Conservation (phyloP, 345 rosid genomes). For the Hirschfeldia incana region DNA sequence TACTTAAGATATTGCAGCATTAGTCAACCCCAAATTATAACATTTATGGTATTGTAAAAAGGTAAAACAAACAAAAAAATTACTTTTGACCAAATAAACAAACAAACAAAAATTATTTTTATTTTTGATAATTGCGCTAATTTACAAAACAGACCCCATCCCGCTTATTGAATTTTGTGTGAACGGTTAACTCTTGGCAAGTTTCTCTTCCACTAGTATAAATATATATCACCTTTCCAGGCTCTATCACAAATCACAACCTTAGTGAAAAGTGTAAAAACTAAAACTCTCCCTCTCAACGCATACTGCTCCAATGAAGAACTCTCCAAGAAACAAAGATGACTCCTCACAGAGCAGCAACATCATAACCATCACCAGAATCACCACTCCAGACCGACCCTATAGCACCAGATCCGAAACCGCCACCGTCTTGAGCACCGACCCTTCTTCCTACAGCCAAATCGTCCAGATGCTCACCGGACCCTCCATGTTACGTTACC, state of each 20-base stretch:
- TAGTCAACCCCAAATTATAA: neutral
- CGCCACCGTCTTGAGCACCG: slow-evolving; percentile 68
- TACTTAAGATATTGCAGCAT: neutral
- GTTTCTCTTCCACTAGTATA: neutral
- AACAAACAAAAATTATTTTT: too few species aligned
- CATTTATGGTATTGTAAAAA: neutral
- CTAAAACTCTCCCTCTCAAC: neutral
- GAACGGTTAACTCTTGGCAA: neutral
- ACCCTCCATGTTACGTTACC: slow-evolving; percentile 31
- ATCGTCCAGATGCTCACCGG: slow-evolving; percentile 92
- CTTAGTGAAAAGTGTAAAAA: neutral
- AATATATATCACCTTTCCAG: neutral
- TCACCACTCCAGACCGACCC: slow-evolving; percentile 39
- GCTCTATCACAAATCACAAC: neutral
- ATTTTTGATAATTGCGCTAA: neutral
- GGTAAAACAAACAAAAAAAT: neutral
- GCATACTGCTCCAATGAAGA: slow-evolving; percentile 47
- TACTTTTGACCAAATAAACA: too few species aligned
- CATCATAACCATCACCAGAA: neutral
- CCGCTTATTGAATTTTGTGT: neutral
- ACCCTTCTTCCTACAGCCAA: slow-evolving; percentile 71
- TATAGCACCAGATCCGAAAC: slow-evolving; percentile 55
- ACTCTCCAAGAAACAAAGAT: slow-evolving; percentile 45
- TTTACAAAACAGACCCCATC: neutral
- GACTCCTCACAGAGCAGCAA: slow-evolving; percentile 30